These are phyloP conservation scores for Chalciporus pseudorubinellus DNA, from an alignment of 768 basidiomycete genomes.

Conservation along the genomic window DNA sequence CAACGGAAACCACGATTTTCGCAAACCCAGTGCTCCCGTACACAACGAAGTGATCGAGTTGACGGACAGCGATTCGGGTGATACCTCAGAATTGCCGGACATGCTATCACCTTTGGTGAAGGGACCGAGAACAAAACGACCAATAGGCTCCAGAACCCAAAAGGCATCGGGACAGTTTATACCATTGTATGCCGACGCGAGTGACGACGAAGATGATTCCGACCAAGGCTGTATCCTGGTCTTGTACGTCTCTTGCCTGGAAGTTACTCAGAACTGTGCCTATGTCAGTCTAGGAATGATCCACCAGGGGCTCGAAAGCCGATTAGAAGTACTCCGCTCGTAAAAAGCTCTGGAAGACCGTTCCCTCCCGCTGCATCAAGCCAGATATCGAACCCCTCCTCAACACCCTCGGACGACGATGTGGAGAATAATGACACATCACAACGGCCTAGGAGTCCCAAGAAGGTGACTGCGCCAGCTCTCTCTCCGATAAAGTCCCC, in stretches of 20 bases:
- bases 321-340: slow-evolving; percentile 22
- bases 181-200: slow-evolving; percentile 28
- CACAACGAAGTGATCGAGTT: slow-evolving; percentile 28
- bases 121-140: slow-evolving; percentile 5
- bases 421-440: slow-evolving; percentile 2
- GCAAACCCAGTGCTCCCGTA: background rate
- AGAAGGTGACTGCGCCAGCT: slow-evolving; percentile 3
- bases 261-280: background rate
- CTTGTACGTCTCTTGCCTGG: slow-evolving; percentile 30
- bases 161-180: slow-evolving; percentile 1
- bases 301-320: slow-evolving; percentile 50
- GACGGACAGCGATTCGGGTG: slow-evolving; percentile 28
- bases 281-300: slow-evolving; percentile 39
- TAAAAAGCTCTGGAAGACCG: background rate
- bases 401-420: slow-evolving; percentile 7
- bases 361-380: background rate
- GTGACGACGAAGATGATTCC: slow-evolving; percentile 32
- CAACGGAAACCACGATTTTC: background rate
- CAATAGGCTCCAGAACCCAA: slow-evolving; percentile 8
- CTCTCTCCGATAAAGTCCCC: slow-evolving; percentile 12
- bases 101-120: slow-evolving; percentile 23
- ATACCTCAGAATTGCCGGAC: slow-evolving; percentile 22
- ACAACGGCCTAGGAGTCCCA: slow-evolving; percentile 9
- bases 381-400: background rate
- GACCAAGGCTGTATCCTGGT: slow-evolving; percentile 39